Conservation (phyloP, 2,329 filamentous ascomycete genomes). For the Alternaria panax region DNA sequence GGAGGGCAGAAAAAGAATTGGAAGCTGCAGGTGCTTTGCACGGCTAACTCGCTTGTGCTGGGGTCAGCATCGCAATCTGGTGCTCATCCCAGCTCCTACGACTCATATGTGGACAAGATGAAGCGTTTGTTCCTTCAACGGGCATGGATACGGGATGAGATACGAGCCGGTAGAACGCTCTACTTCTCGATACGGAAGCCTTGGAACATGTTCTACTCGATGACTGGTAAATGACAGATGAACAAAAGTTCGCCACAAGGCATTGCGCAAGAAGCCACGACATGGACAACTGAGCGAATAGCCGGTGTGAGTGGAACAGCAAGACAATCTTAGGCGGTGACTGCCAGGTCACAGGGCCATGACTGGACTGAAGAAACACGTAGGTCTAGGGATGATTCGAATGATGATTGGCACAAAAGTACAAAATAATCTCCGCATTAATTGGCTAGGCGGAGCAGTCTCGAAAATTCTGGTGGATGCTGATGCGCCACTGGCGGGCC, state of each 20-base stretch:
- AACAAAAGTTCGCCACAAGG: conserved; percentile 13
- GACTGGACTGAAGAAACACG: conserved; percentile 21
- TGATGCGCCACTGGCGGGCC: conserved; percentile 38
- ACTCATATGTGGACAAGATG: conserved; percentile 26
- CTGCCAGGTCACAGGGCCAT: conserved; percentile 35
- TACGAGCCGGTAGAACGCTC: conserved; percentile 32
- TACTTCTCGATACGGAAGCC: conserved; percentile 31
- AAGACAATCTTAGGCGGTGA: conserved; percentile 24
- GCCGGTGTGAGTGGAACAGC: conserved; percentile 22
- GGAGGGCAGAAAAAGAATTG: conserved; percentile 36
- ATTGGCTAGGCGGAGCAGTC: conserved; percentile 42
- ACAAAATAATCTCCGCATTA: conserved; percentile 40
- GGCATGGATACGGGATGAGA: conserved; percentile 38
- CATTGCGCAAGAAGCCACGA: conserved; percentile 40
- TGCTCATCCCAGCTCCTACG: conserved; percentile 26
- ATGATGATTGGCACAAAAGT: conserved; percentile 39
- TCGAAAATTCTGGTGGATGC: conserved; percentile 41
- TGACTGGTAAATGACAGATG: conserved; percentile 7
- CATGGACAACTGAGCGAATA: conserved; percentile 18
- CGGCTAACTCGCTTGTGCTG: conserved; percentile 33
- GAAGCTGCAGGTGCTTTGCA: conserved; percentile 41
- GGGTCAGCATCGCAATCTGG: conserved; percentile 30
- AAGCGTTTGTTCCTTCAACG: conserved; percentile 36
- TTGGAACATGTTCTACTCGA: conserved; percentile 17
- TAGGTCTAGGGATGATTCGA: conserved; percentile 22